These are phyloP conservation scores for Xylaria acuta DNA, from an alignment of 495 filamentous ascomycete genomes.

Conservation along the genomic window DNA sequence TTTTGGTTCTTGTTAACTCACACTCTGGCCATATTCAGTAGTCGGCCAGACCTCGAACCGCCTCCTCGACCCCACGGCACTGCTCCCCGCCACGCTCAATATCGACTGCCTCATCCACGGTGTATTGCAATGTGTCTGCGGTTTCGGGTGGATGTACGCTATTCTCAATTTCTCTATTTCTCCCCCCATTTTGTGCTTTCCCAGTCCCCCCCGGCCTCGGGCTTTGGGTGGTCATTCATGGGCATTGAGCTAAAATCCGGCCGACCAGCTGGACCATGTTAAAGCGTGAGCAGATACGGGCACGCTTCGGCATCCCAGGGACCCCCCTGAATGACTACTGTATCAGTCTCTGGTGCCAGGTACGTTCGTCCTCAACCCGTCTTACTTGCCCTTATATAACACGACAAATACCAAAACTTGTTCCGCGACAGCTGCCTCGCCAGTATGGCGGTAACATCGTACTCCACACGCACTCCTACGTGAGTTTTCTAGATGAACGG, in stretches of 20 bases:
- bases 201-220: background rate
- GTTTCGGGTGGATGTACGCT: slow-evolving; percentile 41
- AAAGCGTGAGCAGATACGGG: slow-evolving; percentile 57
- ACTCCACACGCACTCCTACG: background rate
- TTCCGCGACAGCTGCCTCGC: background rate
- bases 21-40: slow-evolving; percentile 27
- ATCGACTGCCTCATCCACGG: slow-evolving; percentile 41
- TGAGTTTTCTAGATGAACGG: background rate
- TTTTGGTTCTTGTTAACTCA: background rate
- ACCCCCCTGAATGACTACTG: slow-evolving; percentile 55
- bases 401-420: background rate
- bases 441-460: background rate
- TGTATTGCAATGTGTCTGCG: slow-evolving; percentile 14
- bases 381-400: background rate
- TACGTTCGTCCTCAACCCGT: background rate
- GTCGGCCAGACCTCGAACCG: slow-evolving; percentile 55
- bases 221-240: background rate
- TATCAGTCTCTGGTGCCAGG: slow-evolving; percentile 53
- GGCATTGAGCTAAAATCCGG: slow-evolving; percentile 30
- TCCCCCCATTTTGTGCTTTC: background rate
- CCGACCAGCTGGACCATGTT: slow-evolving; percentile 46
- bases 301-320: slow-evolving; percentile 57
- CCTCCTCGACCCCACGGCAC: slow-evolving; percentile 46
- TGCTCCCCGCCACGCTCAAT: slow-evolving; percentile 49
- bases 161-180: background rate